Conservation (phyloP, 2,329 filamentous ascomycete species). For the Botrytis fragariae region DNA sequence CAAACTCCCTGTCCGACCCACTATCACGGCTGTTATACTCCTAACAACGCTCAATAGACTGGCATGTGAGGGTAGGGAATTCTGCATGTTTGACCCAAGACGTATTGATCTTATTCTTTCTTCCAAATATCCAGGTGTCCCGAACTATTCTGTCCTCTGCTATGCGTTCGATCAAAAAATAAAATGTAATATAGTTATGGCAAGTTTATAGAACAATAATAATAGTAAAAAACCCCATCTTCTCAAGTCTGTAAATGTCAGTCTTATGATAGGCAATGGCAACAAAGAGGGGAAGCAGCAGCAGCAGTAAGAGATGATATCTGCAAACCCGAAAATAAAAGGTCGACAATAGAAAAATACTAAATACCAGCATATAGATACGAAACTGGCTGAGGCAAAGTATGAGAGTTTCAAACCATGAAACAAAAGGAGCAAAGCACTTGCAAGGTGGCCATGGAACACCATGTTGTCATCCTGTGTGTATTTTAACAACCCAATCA, state of each 20-base stretch:
- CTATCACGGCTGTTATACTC: too few species aligned
- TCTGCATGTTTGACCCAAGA: fast-evolving
- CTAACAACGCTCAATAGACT: not conserved
- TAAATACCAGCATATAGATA: not conserved
- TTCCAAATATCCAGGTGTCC: fast-evolving
- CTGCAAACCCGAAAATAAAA: fast-evolving
- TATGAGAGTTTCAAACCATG: not conserved
- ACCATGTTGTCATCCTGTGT: not conserved
- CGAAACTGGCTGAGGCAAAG: fast-evolving
- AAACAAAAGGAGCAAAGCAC: not conserved
- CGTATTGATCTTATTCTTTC: not conserved
- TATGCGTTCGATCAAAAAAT: fast-evolving
- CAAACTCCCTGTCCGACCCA: fast-evolving
- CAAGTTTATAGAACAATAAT: fast-evolving
- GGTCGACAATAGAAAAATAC: too few species aligned
- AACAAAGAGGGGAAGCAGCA: not conserved
- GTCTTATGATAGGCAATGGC: too few species aligned
- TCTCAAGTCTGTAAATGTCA: too few species aligned
- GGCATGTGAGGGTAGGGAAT: too few species aligned
- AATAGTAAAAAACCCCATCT: not conserved
- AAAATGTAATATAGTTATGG: fast-evolving
- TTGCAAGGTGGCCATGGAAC: not conserved
- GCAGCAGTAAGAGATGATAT: not conserved
- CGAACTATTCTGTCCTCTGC: fast-evolving
- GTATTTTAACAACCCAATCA: not conserved